Percentiles rank a stretch among this genome's conserved stretches.
phyloP scores from a whole-genome alignment of 2,329 filamentous ascomycete genomes.

The Elsinoe batatas region DNA sequence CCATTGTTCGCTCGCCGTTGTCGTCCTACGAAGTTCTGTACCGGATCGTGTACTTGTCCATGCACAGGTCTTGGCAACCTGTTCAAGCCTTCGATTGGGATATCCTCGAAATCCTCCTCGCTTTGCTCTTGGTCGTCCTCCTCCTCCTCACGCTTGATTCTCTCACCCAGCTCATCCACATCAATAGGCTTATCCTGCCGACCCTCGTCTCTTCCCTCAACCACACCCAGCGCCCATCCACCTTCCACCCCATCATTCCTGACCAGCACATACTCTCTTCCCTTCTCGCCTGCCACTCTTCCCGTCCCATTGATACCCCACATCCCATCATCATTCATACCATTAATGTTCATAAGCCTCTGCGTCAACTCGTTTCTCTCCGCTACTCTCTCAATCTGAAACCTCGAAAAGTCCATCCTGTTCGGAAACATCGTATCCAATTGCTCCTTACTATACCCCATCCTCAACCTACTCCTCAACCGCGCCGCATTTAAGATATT shows the following conservation, averaged over 20 bases:
- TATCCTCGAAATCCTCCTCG: slow-evolving; percentile 79
- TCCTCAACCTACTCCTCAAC: slow-evolving; percentile 74
- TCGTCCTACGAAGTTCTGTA: slow-evolving; percentile 27
- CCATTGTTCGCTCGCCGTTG: slow-evolving; percentile 40
- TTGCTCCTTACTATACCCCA: slow-evolving; percentile 96
- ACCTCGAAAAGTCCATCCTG: slow-evolving; percentile 90
- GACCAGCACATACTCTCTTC: slow-evolving; percentile 88
- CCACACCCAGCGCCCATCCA: slow-evolving; percentile 90
- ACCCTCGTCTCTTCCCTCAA: slow-evolving; percentile 71
- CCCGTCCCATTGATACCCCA: slow-evolving; percentile 51
- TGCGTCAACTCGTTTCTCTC: slow-evolving; percentile 94
- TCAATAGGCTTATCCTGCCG: slow-evolving; percentile 83
- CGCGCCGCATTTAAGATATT: slow-evolving; percentile 95
- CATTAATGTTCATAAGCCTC: slow-evolving; percentile 84
- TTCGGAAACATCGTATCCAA: slow-evolving; percentile 94
- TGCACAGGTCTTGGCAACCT: slow-evolving; percentile 55
- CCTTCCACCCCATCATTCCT: slow-evolving; percentile 93
- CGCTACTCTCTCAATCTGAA: slow-evolving; percentile 88
- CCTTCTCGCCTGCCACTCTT: slow-evolving; percentile 73
- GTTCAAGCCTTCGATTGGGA: slow-evolving; percentile 84
- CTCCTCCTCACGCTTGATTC: slow-evolving; percentile 42
- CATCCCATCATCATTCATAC: slow-evolving; percentile 70
- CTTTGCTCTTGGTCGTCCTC: slow-evolving; percentile 55
- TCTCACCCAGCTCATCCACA: slow-evolving; percentile 56
- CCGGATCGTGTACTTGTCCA: slow-evolving; percentile 20